These are phyloP conservation scores for Geotrichum restrictum DNA, from an alignment of 1,139 yeast genomes.

Conservation along the genomic window DNA sequence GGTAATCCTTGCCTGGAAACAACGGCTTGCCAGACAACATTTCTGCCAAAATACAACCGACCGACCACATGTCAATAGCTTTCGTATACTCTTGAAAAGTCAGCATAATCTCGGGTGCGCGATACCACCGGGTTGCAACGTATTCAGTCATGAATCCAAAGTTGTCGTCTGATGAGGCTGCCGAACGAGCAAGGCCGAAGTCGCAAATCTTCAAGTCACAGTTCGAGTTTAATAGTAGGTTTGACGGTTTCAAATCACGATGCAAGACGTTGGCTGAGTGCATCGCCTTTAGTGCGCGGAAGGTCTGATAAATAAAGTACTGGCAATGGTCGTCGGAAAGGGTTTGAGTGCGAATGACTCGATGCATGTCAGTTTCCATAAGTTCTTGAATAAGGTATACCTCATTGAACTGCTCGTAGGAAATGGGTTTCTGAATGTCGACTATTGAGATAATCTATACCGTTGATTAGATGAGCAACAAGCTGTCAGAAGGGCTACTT, in stretches of 20 bases:
- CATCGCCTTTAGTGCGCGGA: conserved; percentile 83
- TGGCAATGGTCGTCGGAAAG: conserved; percentile 90
- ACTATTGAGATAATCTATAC: conserved; percentile 66
- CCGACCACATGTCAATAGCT: conserved; percentile 95
- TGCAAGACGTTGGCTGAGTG: conserved; percentile 91
- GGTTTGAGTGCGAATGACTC: conserved; percentile 81
- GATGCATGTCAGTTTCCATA: conserved; percentile 93
- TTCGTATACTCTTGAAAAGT: conserved; percentile 90
- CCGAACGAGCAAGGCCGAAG: conserved; percentile 81
- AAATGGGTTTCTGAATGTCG: conserved; percentile 84
- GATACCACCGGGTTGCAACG: conserved; percentile 95
- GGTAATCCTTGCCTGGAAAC: conserved; percentile 92
- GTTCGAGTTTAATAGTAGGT: conserved; percentile 78
- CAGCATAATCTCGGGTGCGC: conserved; percentile 96
- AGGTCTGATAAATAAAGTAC: conserved; percentile 84
- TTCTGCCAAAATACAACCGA: conserved; percentile 93
- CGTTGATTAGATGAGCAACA: background rate
- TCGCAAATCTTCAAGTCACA: conserved; percentile 94
- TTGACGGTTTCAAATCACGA: conserved; percentile 88
- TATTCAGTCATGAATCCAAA: conserved; percentile 87
- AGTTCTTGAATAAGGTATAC: conserved; percentile 90
- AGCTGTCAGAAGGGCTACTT: conserved; percentile 13
- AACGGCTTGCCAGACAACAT: conserved; percentile 82
- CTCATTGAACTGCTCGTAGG: conserved; percentile 72
- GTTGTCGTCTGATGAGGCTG: conserved; percentile 53